These are phyloP conservation scores for Chrysanthemum makinoi DNA, from an alignment of 129 eudicot genomes.

Conservation along the genomic window DNA sequence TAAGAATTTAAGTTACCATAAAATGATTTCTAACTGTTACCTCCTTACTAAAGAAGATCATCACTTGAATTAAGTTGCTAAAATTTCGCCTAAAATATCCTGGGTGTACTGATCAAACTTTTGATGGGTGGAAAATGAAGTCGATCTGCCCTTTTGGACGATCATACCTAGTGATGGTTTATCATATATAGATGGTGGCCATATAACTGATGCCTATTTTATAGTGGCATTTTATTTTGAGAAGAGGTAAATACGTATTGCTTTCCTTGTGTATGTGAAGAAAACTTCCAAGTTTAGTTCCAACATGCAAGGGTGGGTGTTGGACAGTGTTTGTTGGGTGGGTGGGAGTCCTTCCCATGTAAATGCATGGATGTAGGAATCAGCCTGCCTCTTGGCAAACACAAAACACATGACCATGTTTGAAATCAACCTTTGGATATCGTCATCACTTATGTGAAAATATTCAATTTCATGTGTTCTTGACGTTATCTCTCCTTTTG, in stretches of 20 bases:
- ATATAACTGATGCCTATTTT: no score
- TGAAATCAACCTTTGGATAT: neutral
- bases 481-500: no score
- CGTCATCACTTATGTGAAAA: no score
- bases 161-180: neutral
- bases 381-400: neutral
- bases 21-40: neutral
- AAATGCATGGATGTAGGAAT: constrained; percentile 18
- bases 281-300: constrained; percentile 15
- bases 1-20: neutral
- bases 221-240: no score
- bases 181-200: no score
- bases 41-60: neutral
- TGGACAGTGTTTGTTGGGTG: constrained; percentile 20
- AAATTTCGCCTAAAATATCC: neutral
- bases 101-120: constrained; percentile 7
- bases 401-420: no score
- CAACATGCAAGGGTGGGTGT: constrained; percentile 12
- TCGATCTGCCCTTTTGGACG: neutral
- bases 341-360: constrained; percentile 21
- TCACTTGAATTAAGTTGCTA: neutral
- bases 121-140: constrained; percentile 15
- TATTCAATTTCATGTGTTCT: neutral
- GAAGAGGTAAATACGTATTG: neutral
- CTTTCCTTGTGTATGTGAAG: constrained; percentile 21